phyloP scores from a whole-genome alignment of 1,139 yeast species.

The Saccharomycopsis hybrid region DNA sequence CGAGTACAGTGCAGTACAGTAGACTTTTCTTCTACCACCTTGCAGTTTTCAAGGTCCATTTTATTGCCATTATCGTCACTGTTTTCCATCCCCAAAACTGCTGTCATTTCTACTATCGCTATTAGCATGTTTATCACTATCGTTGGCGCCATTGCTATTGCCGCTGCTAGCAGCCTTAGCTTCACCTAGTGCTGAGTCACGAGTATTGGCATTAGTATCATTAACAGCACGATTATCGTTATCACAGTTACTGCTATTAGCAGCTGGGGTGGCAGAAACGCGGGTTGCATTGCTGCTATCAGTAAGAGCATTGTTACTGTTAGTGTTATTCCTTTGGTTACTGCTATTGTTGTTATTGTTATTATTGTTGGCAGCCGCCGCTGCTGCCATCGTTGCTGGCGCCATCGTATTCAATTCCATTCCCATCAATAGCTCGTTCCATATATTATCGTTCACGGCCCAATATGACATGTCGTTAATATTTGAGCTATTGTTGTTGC shows the following conservation, averaged over 20 bases:
- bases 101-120: neutral
- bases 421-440: constrained; percentile 20
- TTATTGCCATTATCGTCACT: no score
- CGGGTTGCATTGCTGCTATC: neutral
- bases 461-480: constrained; percentile 11
- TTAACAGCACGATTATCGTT: no score
- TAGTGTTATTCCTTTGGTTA: neutral
- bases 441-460: constrained; percentile 17
- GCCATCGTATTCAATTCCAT: constrained; percentile 10
- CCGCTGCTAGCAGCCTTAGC: no score
- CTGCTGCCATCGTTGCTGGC: no score
- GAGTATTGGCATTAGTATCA: no score
- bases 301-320: neutral
- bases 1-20: no score
- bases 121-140: neutral
- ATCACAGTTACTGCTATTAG: neutral
- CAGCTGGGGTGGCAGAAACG: neutral
- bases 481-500: neutral
- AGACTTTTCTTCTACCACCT: no score
- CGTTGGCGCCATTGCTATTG: neutral
- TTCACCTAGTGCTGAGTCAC: no score
- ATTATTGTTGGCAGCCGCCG: no score
- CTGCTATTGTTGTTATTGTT: no score
- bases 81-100: no score
- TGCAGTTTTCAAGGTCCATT: no score